Percentiles rank a stretch among this genome's conserved stretches.
phyloP scores from a whole-genome alignment of 73 alveolate genomes.

The Halteria grandinella region DNA sequence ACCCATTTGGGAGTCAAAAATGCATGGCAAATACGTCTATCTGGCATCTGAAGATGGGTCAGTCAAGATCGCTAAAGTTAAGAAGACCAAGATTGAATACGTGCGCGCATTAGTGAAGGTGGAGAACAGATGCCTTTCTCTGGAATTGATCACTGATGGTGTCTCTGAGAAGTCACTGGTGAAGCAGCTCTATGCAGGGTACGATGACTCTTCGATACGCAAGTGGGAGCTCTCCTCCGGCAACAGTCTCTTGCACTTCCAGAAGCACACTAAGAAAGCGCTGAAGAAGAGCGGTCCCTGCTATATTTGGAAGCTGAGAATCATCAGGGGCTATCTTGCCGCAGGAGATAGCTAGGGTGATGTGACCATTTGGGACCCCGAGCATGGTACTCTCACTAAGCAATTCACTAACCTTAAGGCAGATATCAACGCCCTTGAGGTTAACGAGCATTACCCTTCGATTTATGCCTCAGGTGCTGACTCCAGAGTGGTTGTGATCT shows the following conservation, averaged over 20 bases:
- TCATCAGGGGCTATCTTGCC: slow-evolving; percentile 50
- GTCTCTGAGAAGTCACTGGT: background rate
- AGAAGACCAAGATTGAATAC: slow-evolving; percentile 55
- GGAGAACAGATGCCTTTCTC: slow-evolving; percentile 24
- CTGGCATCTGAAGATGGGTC: slow-evolving; percentile 88
- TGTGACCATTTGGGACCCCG: slow-evolving; percentile 73
- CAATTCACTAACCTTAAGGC: slow-evolving; percentile 76
- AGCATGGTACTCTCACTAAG: slow-evolving; percentile 72
- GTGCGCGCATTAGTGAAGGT: slow-evolving; percentile 42
- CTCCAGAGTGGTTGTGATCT: slow-evolving; percentile 32
- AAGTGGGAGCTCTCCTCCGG: slow-evolving; percentile 73
- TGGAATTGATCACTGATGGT: background rate
- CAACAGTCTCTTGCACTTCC: slow-evolving; percentile 55
- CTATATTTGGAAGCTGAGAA: slow-evolving; percentile 51
- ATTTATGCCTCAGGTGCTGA: slow-evolving; percentile 87
- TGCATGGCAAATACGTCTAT: slow-evolving; percentile 58
- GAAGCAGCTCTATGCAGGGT: slow-evolving; percentile 71
- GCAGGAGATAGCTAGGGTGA: slow-evolving; percentile 86
- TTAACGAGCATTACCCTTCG: slow-evolving; percentile 54
- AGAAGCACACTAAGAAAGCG: slow-evolving; percentile 52
- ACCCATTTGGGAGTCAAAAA: slow-evolving; percentile 81
- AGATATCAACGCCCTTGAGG: slow-evolving; percentile 74
- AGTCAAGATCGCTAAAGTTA: slow-evolving; percentile 67
- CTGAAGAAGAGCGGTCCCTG: slow-evolving; percentile 38
- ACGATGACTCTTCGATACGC: slow-evolving; percentile 72